phyloP scores from a whole-genome alignment of 805 yeast species.

The Candida hungchunana region DNA sequence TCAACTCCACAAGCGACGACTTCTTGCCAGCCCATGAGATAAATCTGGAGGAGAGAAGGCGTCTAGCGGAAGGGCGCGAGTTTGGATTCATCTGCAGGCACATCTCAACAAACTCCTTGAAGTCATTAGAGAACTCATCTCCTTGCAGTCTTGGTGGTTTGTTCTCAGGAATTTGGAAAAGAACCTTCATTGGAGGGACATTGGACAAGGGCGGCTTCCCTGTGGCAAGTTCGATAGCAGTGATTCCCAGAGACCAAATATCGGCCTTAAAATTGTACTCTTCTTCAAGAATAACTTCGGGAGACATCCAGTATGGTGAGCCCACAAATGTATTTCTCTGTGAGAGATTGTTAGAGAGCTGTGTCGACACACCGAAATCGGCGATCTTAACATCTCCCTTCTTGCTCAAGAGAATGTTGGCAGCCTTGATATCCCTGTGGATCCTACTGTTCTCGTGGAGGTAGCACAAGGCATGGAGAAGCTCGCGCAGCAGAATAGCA shows the following conservation, averaged over 20 bases:
- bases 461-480: constrained; percentile 65
- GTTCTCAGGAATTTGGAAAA: constrained; percentile 43
- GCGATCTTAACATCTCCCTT: constrained; percentile 81
- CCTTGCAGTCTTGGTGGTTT: constrained; percentile 93
- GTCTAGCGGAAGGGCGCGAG: constrained; percentile 59
- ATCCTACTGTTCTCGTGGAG: constrained; percentile 76
- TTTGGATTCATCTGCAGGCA: constrained; percentile 73
- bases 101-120: constrained; percentile 60
- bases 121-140: constrained; percentile 59
- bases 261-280: constrained; percentile 86
- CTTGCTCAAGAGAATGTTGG: constrained; percentile 71
- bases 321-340: constrained; percentile 69
- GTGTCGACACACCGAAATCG: constrained; percentile 95
- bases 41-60: constrained; percentile 58
- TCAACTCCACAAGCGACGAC: constrained; percentile 32
- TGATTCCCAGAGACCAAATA: constrained; percentile 96
- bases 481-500: constrained; percentile 76
- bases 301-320: constrained; percentile 99
- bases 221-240: constrained; percentile 88
- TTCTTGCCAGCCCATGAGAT: constrained; percentile 35
- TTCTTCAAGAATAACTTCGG: constrained; percentile 92
- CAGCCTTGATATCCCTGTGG: constrained; percentile 93
- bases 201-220: constrained; percentile 98
- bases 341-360: constrained; percentile 59
- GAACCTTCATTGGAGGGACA: constrained; percentile 39